phyloP scores from a whole-genome alignment of 2,329 filamentous ascomycete genomes.

The Lojkania enalia region DNA sequence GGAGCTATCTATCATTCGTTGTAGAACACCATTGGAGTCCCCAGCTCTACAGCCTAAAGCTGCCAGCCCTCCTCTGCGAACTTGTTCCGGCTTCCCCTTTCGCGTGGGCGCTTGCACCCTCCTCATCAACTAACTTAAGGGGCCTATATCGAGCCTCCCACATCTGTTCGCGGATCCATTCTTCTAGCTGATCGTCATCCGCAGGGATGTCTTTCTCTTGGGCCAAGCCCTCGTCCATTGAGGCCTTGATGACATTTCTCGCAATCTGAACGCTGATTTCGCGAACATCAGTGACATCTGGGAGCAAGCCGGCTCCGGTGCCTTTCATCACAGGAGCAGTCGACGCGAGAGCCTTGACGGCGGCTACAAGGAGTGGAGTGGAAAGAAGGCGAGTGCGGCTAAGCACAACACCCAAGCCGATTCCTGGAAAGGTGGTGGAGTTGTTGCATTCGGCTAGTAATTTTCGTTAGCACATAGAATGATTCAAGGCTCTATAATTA shows the following conservation, averaged over 20 bases:
- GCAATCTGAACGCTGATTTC: slow-evolving; percentile 79
- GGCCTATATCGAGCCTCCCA: slow-evolving; percentile 73
- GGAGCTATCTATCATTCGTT: too few species aligned
- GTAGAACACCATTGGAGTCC: too few species aligned
- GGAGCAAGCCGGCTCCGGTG: slow-evolving; percentile 66
- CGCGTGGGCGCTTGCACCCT: slow-evolving; percentile 60
- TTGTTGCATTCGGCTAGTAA: slow-evolving; percentile 92
- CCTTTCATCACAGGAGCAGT: slow-evolving; percentile 72
- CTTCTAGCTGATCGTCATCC: slow-evolving; percentile 60
- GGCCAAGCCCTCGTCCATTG: slow-evolving; percentile 69
- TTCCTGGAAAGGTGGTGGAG: slow-evolving; percentile 81
- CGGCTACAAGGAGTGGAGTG: slow-evolving; percentile 80
- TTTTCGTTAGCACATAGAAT: slow-evolving; percentile 7
- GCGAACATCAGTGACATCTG: slow-evolving; percentile 74
- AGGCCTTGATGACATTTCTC: slow-evolving; percentile 70
- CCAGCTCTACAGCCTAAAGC: slow-evolving; percentile 10
- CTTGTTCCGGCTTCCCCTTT: slow-evolving; percentile 59
- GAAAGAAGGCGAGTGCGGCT: slow-evolving; percentile 68
- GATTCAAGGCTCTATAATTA: background rate
- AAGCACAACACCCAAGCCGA: slow-evolving; percentile 78
- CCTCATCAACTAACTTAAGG: slow-evolving; percentile 59
- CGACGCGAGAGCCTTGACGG: slow-evolving; percentile 71
- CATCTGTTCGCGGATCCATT: slow-evolving; percentile 79
- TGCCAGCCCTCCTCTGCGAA: slow-evolving; percentile 27
- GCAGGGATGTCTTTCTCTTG: slow-evolving; percentile 67